Evolutionary conservation across 2,329 filamentous ascomycete species (phyloP).

Genomic region (Trichoderma koningiopsis): DNA sequence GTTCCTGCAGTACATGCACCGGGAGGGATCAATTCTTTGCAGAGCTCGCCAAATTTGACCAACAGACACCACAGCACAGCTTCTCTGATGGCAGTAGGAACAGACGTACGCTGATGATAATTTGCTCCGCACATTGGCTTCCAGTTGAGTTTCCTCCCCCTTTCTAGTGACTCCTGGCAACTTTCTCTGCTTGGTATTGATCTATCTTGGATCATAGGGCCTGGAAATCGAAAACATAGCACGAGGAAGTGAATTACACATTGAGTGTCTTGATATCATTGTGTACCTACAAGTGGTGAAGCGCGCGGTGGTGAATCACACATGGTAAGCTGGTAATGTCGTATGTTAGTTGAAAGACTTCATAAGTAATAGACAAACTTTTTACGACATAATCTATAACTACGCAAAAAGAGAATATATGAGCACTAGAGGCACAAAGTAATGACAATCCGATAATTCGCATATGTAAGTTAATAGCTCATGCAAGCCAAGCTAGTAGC

Average conservation of each 20-base stretch:
- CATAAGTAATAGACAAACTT: not conserved
- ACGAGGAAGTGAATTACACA: not conserved
- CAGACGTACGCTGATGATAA: not conserved
- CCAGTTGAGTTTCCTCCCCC: not conserved
- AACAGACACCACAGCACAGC: not conserved
- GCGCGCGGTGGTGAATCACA: not conserved
- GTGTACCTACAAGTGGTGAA: not conserved
- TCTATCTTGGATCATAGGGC: not conserved
- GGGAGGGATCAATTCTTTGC: not conserved
- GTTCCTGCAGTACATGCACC: not conserved
- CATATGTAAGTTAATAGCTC: too few species aligned
- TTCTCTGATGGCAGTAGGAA: not conserved
- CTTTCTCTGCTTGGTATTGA: not conserved
- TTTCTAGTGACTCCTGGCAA: too few species aligned
- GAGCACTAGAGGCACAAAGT: not conserved
- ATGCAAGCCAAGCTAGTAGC: not conserved
- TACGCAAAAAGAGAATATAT: too few species aligned
- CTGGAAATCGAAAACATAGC: not conserved
- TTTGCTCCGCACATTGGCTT: not conserved
- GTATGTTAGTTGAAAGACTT: not conserved
- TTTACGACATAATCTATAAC: not conserved
- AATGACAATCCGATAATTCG: not conserved
- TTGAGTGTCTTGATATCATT: not conserved
- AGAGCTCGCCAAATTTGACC: not conserved
- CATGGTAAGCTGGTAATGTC: not conserved